Evolutionary conservation across 2,329 filamentous ascomycete genomes (phyloP), one percentile per base, ranked within the genome.

Genomic region (Didymellaceae sp.): DNA sequence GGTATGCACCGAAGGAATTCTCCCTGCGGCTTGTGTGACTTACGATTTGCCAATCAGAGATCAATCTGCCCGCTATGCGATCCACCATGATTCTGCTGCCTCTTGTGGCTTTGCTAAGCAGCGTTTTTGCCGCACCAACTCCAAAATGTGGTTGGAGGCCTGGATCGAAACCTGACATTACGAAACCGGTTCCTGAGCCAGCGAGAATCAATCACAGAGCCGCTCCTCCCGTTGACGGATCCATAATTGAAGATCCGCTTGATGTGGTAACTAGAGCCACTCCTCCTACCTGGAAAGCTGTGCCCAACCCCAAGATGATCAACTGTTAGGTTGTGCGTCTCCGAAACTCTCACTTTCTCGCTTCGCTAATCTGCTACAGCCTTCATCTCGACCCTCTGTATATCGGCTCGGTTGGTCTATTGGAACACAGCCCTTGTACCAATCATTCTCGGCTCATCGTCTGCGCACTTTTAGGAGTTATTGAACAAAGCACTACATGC

Each of bases 41-140:
- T 17, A 42, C 17, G 38, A 18, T 21, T 25, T 6, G 22, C 31
- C 37, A 38, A 17, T 22, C 38, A 22, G 32, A 28, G 22, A 32
- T 5, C 41, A 22, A 5, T n/a, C 26, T 18, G 6, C 13, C 28
- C 44, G 32, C 8, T 14, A 53, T 53, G 50, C 39, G 20, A 30
- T 49, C 43, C 18, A 20, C 30, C 16, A 16, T 52, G 14, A 40
- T 49, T 7, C n/a, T 46, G 14, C 25, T 57, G 6, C 37, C 48
- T 20, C 8, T 42, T n/a, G 26, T 57, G 28, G 52, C 49, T 28
- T 20, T 60, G 16, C 30, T 38, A 20, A 43, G 38, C 21, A 28
- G 37, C 30, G 21, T 42, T 20, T 13, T 44, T n/a, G 45, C 55
- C 28, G 55, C 56, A 4, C 65, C 65, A 1, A 54, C 64, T 18